Conservation (phyloP, 345 rosid species). For the Corymbia maculata region DNA sequence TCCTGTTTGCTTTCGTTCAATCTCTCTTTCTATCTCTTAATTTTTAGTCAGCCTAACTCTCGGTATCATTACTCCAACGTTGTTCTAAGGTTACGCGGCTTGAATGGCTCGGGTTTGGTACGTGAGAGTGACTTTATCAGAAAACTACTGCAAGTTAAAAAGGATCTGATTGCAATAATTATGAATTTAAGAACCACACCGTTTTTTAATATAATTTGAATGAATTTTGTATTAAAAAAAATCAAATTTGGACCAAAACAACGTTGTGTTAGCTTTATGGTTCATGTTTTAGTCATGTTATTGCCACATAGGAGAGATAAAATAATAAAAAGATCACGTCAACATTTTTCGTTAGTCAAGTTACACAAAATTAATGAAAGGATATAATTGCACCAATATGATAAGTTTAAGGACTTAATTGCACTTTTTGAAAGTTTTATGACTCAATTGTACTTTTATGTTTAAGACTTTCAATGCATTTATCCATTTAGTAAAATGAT, state of each 20-base stretch:
- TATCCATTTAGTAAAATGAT: no score
- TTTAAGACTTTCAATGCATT: no score
- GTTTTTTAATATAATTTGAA: no score
- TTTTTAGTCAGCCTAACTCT: neutral
- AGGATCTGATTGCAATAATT: neutral
- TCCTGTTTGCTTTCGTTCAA: neutral
- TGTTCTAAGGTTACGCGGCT: accelerated
- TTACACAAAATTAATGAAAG: no score
- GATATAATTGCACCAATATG: no score
- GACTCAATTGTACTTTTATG: no score
- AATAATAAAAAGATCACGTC: no score
- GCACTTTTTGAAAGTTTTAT: no score
- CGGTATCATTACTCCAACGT: neutral
- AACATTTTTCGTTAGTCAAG: no score
- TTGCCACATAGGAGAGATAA: no score
- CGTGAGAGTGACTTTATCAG: neutral
- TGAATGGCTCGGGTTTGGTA: neutral
- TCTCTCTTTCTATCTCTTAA: neutral
- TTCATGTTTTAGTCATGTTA: neutral
- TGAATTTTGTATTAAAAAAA: neutral
- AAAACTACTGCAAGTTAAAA: neutral
- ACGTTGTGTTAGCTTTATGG: neutral
- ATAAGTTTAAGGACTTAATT: no score
- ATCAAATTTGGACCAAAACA: neutral
- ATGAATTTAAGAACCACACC: no score